These are phyloP conservation scores for Peribolospora baueri DNA, from an alignment of 768 basidiomycete genomes.

Conservation along the genomic window DNA sequence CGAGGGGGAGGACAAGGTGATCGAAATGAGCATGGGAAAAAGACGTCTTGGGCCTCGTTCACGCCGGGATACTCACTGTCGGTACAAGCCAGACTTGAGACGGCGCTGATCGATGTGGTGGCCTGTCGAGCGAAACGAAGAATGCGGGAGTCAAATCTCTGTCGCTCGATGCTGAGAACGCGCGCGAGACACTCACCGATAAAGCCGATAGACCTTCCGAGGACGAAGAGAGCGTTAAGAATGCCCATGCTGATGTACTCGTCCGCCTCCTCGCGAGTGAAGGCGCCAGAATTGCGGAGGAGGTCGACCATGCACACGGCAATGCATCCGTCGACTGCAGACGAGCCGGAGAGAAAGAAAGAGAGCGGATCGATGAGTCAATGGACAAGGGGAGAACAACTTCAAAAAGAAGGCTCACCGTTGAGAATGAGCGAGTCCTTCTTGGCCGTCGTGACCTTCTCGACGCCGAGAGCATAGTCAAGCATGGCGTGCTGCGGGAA, in stretches of 20 bases:
- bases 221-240: slow-evolving; percentile 87
- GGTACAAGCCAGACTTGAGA: slow-evolving; percentile 72
- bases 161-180: not conserved
- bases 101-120: slow-evolving; percentile 58
- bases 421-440: slow-evolving; percentile 87
- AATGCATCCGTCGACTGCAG: slow-evolving; percentile 24
- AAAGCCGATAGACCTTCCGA: slow-evolving; percentile 93
- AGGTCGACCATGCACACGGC: slow-evolving; percentile 92
- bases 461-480: slow-evolving; percentile 56
- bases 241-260: slow-evolving; percentile 85
- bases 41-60: slow-evolving; percentile 9
- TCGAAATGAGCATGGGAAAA: slow-evolving; percentile 27
- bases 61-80: slow-evolving; percentile 25
- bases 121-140: slow-evolving; percentile 19
- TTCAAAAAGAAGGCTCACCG: slow-evolving; percentile 49
- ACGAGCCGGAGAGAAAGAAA: not conserved
- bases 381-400: not conserved
- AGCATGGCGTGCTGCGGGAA: slow-evolving; percentile 85
- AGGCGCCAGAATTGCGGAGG: slow-evolving; percentile 71
- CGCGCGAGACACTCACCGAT: slow-evolving; percentile 32
- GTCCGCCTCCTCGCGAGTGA: slow-evolving; percentile 82
- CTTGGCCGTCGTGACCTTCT: slow-evolving; percentile 92
- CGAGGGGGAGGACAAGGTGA: not conserved
- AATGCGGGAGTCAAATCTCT: slow-evolving; percentile 29
- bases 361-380: slow-evolving; percentile 1